Evolutionary conservation across 495 filamentous ascomycete genomes (phyloP).

Genomic region (Tirmania nivea): DNA sequence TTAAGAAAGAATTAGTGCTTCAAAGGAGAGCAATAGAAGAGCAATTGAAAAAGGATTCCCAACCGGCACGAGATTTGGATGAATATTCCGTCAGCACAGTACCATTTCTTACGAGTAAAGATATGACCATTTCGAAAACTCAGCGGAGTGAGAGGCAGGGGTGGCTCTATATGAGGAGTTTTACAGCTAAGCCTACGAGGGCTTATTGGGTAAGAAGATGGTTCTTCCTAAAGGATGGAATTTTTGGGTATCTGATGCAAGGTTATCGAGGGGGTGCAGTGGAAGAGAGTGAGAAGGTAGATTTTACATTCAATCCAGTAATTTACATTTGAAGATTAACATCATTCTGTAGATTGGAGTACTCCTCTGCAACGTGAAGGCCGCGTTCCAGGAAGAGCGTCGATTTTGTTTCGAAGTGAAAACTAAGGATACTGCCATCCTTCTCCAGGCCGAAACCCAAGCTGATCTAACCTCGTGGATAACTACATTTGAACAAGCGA

Average conservation of each 20-base stretch:
- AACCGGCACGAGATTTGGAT: constrained; percentile 77
- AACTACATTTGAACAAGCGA: constrained; percentile 73
- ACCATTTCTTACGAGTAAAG: constrained; percentile 55
- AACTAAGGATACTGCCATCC: constrained; percentile 76
- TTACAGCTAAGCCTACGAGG: constrained; percentile 70
- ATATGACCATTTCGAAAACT: constrained; percentile 23
- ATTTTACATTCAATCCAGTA: not conserved
- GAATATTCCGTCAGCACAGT: constrained; percentile 78
- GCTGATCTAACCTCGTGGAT: constrained; percentile 79
- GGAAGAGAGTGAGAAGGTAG: constrained; percentile 63
- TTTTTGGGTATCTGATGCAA: constrained; percentile 90
- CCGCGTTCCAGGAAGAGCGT: constrained; percentile 77
- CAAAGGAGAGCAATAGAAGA: constrained; percentile 73
- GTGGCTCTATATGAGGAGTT: constrained; percentile 67
- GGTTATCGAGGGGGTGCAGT: constrained; percentile 65
- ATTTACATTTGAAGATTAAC: too few species aligned
- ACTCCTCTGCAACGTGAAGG: constrained; percentile 73
- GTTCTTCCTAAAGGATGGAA: constrained; percentile 87
- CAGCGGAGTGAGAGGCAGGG: constrained; percentile 57
- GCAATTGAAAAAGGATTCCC: constrained; percentile 39
- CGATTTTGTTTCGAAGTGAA: constrained; percentile 97
- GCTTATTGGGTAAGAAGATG: constrained; percentile 75
- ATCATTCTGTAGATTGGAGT: constrained; percentile 43
- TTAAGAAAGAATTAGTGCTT: constrained; percentile 52
- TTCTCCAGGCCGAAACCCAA: constrained; percentile 86